A percentile compares a stretch with the other conserved stretches of the same genome.
Evolutionary conservation across 768 basidiomycete genomes (phyloP).

Genomic region (Myochromella boudieri): DNA sequence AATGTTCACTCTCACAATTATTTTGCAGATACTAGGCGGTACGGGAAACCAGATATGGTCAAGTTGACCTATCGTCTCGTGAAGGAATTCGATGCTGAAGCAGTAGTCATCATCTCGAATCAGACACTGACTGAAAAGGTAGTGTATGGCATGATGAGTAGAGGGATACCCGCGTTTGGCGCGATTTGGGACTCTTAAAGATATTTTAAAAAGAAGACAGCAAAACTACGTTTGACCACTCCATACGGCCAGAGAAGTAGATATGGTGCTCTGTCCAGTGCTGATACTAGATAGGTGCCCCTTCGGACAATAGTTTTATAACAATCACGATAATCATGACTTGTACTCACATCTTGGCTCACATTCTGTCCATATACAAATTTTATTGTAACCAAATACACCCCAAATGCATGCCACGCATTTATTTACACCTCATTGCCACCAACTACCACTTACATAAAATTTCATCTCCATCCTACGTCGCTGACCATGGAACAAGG

Average conservation of each 20-base stretch:
- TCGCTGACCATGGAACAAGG: constrained; percentile 28
- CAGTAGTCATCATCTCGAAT: constrained; percentile 61
- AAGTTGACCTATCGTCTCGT: constrained; percentile 46
- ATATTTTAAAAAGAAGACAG: neutral
- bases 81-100: constrained; percentile 49
- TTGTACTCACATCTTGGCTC: neutral
- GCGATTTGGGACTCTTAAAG: constrained; percentile 52
- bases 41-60: constrained; percentile 52
- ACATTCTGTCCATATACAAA: neutral
- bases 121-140: constrained; percentile 56
- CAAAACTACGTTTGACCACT: neutral
- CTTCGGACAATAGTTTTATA: neutral
- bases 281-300: neutral
- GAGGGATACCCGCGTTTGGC: constrained; percentile 60
- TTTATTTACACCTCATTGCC: constrained; percentile 12
- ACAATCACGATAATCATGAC: neutral
- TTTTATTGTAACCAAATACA: neutral
- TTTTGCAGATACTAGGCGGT: constrained; percentile 38
- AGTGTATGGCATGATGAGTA: constrained; percentile 59
- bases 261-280: no score
- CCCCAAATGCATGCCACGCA: neutral
- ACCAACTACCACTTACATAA: neutral
- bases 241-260: neutral
- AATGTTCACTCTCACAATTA: constrained; percentile 13
- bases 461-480: neutral